A percentile compares a stretch with the other conserved stretches of the same genome.
phyloP scores from a whole-genome alignment of 352 stramenopile genomes.

The Globisporangium barbulae region DNA sequence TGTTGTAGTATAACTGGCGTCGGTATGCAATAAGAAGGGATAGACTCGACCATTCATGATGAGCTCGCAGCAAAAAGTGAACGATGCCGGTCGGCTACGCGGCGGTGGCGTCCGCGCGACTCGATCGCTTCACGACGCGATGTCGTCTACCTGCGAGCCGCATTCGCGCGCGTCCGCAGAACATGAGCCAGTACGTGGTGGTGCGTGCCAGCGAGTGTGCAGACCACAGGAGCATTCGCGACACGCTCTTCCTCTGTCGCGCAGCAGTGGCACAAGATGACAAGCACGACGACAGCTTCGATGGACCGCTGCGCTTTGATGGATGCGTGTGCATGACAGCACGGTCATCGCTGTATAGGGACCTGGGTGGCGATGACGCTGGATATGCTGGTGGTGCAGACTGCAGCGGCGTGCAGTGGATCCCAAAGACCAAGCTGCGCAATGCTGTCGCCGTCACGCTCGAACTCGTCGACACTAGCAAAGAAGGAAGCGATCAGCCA shows the following conservation, averaged over 20 bases:
- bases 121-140: slow-evolving; percentile 56
- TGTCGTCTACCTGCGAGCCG: slow-evolving; percentile 37
- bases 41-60: neutral
- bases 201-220: slow-evolving; percentile 10
- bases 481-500: neutral
- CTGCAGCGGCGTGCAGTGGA: slow-evolving; percentile 31
- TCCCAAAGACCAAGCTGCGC: slow-evolving; percentile 38
- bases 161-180: slow-evolving; percentile 27
- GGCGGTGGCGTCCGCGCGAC: neutral
- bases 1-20: neutral
- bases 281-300: neutral
- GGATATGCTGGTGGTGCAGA: slow-evolving; percentile 2
- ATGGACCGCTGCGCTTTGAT: slow-evolving; percentile 18
- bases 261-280: slow-evolving; percentile 22
- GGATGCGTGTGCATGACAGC: slow-evolving; percentile 24
- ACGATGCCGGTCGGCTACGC: slow-evolving; percentile 10
- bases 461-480: slow-evolving; percentile 21
- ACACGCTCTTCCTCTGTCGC: slow-evolving; percentile 37
- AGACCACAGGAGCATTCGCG: neutral
- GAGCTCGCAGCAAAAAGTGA: neutral
- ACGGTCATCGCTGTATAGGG: slow-evolving; percentile 10
- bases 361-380: slow-evolving; percentile 20
- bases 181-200: slow-evolving; percentile 34
- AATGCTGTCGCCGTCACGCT: slow-evolving; percentile 51
- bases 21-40: neutral